Conservation (phyloP, 495 filamentous ascomycete species). For the Podospora pseudocomata region DNA sequence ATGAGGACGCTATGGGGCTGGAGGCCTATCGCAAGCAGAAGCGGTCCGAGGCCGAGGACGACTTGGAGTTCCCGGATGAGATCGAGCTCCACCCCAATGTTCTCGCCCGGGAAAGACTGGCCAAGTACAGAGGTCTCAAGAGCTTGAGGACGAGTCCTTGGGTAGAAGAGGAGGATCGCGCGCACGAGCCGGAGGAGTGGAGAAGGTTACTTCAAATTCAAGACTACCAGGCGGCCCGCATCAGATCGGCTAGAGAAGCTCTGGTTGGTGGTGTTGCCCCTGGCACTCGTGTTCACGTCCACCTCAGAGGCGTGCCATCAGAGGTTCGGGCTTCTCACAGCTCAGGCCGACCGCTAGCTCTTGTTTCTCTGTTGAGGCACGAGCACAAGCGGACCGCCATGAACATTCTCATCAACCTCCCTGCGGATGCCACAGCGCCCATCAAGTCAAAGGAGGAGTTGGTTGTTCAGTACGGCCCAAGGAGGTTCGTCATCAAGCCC, state of each 20-base stretch:
- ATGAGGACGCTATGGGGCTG: slow-evolving; percentile 77
- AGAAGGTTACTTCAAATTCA: slow-evolving; percentile 73
- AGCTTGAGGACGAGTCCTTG: slow-evolving; percentile 79
- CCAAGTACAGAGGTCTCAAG: slow-evolving; percentile 85
- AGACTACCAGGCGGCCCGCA: slow-evolving; percentile 79
- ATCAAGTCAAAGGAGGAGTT: slow-evolving; percentile 88
- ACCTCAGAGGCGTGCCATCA: slow-evolving; percentile 70
- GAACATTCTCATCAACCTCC: slow-evolving; percentile 81
- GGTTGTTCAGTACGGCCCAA: slow-evolving; percentile 81
- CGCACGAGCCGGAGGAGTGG: slow-evolving; percentile 88
- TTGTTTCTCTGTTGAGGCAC: slow-evolving; percentile 85
- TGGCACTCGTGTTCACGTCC: slow-evolving; percentile 74
- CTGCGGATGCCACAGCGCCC: slow-evolving; percentile 63
- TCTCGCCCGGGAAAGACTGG: slow-evolving; percentile 76
- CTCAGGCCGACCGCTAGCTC: slow-evolving; percentile 56
- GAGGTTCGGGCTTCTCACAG: slow-evolving; percentile 52
- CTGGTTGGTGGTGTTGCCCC: slow-evolving; percentile 78
- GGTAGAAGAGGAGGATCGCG: slow-evolving; percentile 81
- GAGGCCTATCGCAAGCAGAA: slow-evolving; percentile 74
- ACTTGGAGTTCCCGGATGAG: slow-evolving; percentile 94
- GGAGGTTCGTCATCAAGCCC: slow-evolving; percentile 81
- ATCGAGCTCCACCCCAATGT: slow-evolving; percentile 90
- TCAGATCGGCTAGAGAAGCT: slow-evolving; percentile 70
- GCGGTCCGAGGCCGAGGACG: slow-evolving; percentile 74
- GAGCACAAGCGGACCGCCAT: slow-evolving; percentile 89